Evolutionary conservation across 2,329 filamentous ascomycete species (phyloP), one percentile per base, ranked within the genome.

Genomic region (Alternaria tenuissima): DNA sequence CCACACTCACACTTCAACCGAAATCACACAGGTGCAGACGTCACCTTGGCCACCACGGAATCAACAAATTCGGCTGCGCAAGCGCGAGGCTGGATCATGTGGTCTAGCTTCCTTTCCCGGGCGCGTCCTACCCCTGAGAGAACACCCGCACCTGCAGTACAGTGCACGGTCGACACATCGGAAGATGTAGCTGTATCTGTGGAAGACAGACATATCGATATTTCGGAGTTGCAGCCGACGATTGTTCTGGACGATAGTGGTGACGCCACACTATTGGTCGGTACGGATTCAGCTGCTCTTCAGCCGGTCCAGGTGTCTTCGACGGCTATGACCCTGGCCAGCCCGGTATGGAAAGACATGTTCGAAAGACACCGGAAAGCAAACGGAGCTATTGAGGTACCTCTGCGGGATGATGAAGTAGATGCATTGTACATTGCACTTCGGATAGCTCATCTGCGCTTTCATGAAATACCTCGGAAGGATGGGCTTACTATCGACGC

Each of bases 271-370:
- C 38, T 64, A 14, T 18, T 62, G 24, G 24, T 65, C 20, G 64
- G 62, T 12, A 53, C 55, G 7, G 47, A 52, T 41, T 47, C 52
- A 30, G 55, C 52, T 28, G 51, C 38, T 6, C 46, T 49, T 39
- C 61, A 68, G 49, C 41, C 48, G 16, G 65, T 69, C 38, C 46
- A 55, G 32, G 63, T 60, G 4, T 69, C 66, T 8, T 55, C 54
- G 34, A 49, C 53, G 5, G 57, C 42, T 11, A 63, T 71, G 53
- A 55, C 53, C n/a, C 49, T 62, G 3, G 70, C 62, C 12, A 70
- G 69, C 51, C 61, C 66, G 5, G 61, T 67, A 5, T 72, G 68
- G 68, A 62, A 61, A 24, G 60, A 57, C 7, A 71, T 71, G 64
- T 62, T 71, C 22, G 53, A 56, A 34, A 55, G 46, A 7, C 54